These are phyloP conservation scores for Termitomyces sp. DNA, from an alignment of 768 basidiomycete genomes.

Conservation along the genomic window DNA sequence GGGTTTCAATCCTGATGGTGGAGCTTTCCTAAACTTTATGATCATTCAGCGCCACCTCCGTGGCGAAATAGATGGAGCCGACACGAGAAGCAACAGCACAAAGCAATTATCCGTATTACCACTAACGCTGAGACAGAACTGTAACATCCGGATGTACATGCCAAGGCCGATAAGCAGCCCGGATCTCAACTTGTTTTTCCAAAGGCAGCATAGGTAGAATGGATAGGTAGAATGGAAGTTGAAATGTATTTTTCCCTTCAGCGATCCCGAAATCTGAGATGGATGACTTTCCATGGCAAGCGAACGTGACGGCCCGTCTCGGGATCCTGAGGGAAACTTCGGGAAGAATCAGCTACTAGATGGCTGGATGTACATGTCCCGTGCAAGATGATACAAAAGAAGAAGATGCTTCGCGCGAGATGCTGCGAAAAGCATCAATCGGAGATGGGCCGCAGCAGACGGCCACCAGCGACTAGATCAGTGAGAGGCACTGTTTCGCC, in stretches of 20 bases:
- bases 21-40: constrained; percentile 17
- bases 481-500: constrained; percentile 16
- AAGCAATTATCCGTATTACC: not conserved
- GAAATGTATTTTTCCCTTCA: constrained; percentile 24
- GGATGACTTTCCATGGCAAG: constrained; percentile 28
- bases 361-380: constrained; percentile 21
- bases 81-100: not conserved
- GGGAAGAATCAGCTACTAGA: no score
- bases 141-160: constrained; percentile 39
- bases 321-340: not conserved
- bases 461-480: constrained; percentile 22
- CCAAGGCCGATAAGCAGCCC: constrained; percentile 32
- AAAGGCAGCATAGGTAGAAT: constrained; percentile 17
- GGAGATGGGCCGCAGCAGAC: constrained; percentile 14
- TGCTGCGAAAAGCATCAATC: constrained; percentile 21
- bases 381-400: constrained; percentile 21
- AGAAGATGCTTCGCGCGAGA: constrained; percentile 23
- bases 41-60: constrained; percentile 7
- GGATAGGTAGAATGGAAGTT: constrained; percentile 17
- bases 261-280: constrained; percentile 24
- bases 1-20: constrained; percentile 20
- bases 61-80: constrained; percentile 21
- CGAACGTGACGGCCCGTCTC: constrained; percentile 24
- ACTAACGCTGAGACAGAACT: constrained; percentile 19
- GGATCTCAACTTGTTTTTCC: not conserved